Evolutionary conservation across 805 yeast species (phyloP).

Genomic region (Ascoidea rubescens): DNA sequence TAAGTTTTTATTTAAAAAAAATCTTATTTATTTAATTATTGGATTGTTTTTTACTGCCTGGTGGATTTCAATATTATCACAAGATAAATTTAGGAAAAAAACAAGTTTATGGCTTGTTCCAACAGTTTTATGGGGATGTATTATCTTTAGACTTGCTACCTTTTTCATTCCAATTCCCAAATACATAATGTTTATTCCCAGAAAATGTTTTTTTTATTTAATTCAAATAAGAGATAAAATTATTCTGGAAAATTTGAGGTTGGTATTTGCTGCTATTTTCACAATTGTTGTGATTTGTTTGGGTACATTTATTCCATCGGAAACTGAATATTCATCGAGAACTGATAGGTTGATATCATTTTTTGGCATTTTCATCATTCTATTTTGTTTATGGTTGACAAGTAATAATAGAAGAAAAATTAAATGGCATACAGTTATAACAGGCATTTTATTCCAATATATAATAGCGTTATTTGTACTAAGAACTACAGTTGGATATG

Average conservation of each 20-base stretch:
- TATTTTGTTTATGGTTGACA: constrained; percentile 28
- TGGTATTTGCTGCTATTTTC: constrained; percentile 28
- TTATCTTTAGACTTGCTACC: constrained; percentile 37
- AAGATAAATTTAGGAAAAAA: constrained; percentile 29
- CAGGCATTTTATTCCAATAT: constrained; percentile 46
- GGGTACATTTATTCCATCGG: constrained; percentile 39
- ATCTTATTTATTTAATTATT: constrained; percentile 14
- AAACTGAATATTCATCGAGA: constrained; percentile 30
- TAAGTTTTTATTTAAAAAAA: too few species aligned
- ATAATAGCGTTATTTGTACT: constrained; percentile 46
- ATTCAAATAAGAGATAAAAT: constrained; percentile 18
- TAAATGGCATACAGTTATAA: constrained; percentile 45
- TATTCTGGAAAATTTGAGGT: constrained; percentile 29
- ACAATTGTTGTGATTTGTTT: constrained; percentile 33
- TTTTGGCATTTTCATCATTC: constrained; percentile 36
- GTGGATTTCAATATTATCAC: constrained; percentile 44
- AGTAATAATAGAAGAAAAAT: constrained; percentile 30
- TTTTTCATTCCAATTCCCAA: constrained; percentile 26
- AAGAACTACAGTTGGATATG: constrained; percentile 45
- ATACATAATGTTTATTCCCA: neutral
- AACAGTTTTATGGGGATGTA: constrained; percentile 34
- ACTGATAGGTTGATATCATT: constrained; percentile 44
- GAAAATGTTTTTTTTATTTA: neutral
- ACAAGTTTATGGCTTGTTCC: constrained; percentile 37
- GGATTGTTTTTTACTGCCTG: constrained; percentile 33